A percentile compares a stretch with the other conserved stretches of the same genome.
These are phyloP conservation scores for Hanseniaspora nectarophila DNA, from an alignment of 805 yeast genomes.

Conservation along the genomic window DNA sequence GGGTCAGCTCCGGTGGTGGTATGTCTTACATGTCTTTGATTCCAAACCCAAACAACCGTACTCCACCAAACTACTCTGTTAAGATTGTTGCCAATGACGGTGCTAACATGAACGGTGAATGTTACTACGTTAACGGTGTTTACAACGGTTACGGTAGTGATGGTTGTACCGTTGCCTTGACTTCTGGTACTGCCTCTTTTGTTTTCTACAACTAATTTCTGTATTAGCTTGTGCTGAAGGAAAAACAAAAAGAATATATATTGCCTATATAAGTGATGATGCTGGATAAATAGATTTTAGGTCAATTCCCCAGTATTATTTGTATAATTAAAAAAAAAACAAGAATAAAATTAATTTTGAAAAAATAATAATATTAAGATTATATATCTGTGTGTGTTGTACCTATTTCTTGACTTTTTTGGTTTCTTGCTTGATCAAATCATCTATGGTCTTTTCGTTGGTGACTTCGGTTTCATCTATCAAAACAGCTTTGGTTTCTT, in stretches of 20 bases:
- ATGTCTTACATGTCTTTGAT: conserved; percentile 75
- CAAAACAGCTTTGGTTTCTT: not conserved
- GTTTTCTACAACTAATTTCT: conserved; percentile 55
- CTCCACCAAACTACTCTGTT: conserved; percentile 59
- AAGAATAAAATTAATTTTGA: too few species aligned
- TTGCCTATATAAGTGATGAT: not conserved
- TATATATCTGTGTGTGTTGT: not conserved
- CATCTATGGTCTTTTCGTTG: not conserved
- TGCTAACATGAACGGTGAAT: conserved; percentile 54
- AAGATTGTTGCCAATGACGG: conserved; percentile 65
- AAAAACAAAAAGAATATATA: too few species aligned
- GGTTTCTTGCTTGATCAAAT: not conserved
- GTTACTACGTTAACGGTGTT: conserved; percentile 67
- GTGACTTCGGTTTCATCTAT: not conserved
- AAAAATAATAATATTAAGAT: too few species aligned
- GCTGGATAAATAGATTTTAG: not conserved
- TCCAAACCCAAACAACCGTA: conserved; percentile 83
- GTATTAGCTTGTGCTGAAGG: too few species aligned
- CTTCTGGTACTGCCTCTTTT: conserved; percentile 70
- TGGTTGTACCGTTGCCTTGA: conserved; percentile 91
- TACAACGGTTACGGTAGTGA: conserved; percentile 53
- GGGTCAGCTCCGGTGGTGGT: conserved; percentile 39
- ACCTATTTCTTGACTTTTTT: not conserved
- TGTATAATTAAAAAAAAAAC: too few species aligned
- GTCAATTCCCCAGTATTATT: too few species aligned